Evolutionary conservation across 1,139 yeast genomes (phyloP), one percentile per base, ranked within the genome.

Genomic region (Suhomyces wounanorum): DNA sequence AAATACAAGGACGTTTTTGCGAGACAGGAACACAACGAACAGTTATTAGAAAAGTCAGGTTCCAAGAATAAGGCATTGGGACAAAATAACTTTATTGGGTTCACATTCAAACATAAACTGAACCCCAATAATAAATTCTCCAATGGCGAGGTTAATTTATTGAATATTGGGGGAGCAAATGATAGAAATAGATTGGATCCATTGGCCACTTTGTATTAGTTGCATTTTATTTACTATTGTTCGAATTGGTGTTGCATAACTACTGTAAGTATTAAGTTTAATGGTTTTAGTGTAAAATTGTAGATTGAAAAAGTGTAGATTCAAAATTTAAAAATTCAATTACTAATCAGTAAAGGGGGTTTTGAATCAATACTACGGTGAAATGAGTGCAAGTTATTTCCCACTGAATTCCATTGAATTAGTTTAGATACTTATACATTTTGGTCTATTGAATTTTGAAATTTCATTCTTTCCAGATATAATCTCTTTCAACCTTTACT

Each of bases 1-100:
- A 92, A 94, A 70, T 95, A 95, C 72, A 94, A 95, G 62, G 99
- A 95, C 64, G 99, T 95, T 17, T 87, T 91, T 77, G 92, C 90
- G 58, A 86, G 95, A 70, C 90, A 87, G 63, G 89, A 83, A 51
- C 92, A 88, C 59, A 82, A 94, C 63, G 97, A 94, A 65, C 85
- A 81, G 54, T 74, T 91, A 68, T 87, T 94, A 31, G 94, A 87
- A 59, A 55, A 53, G 36, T 49, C 55, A 8, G 82, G 83, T 56
- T 77, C 84, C 26, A 68, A 64, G 40, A 61, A 57, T 43, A 63
- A 61, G 49, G 62, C 59, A 36, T 76, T 61, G 43, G 69, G 82
- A 18, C 79, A 84, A 41, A 66, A 67, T 51, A 82, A 83, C 52
- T 89, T 95, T 66, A 90, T 94, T 54, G 99, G 99, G 1, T 95